Conservation (phyloP, 2,329 filamentous ascomycete species). For the Plenodomus tracheiphilus region DNA sequence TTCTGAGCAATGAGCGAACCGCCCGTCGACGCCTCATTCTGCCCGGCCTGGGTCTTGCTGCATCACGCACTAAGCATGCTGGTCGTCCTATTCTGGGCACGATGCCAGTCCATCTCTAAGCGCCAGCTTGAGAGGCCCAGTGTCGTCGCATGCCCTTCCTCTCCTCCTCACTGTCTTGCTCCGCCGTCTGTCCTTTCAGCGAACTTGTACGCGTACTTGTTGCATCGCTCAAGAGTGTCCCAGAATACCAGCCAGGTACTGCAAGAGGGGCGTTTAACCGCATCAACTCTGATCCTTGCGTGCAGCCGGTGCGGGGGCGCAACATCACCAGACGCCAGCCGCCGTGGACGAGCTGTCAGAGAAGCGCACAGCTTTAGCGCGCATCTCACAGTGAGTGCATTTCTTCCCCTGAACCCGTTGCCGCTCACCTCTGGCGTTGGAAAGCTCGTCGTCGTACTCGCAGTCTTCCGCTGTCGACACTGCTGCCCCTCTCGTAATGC, state of each 20-base stretch:
- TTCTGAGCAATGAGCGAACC: slow-evolving; percentile 2
- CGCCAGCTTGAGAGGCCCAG: slow-evolving; percentile 43
- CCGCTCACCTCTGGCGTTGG: slow-evolving; percentile 28
- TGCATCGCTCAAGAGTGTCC: slow-evolving; percentile 31
- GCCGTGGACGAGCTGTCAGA: slow-evolving; percentile 37
- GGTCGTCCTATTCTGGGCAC: slow-evolving; percentile 42
- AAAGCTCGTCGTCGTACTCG: slow-evolving; percentile 35
- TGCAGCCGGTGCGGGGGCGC: slow-evolving; percentile 42
- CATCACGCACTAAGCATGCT: slow-evolving; percentile 25
- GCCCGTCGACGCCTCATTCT: slow-evolving; percentile 41
- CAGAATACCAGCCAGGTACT: slow-evolving; percentile 34
- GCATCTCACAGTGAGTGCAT: slow-evolving; percentile 43
- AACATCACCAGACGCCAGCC: slow-evolving; percentile 40
- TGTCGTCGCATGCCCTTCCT: slow-evolving; percentile 37
- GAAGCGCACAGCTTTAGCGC: slow-evolving; percentile 42
- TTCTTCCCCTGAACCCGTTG: slow-evolving; percentile 28
- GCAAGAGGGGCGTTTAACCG: slow-evolving; percentile 24
- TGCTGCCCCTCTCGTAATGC: slow-evolving; percentile 30
- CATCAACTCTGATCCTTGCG: slow-evolving; percentile 37
- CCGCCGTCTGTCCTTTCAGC: slow-evolving; percentile 39
- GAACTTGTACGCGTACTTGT: slow-evolving; percentile 41
- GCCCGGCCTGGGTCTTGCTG: slow-evolving; percentile 29
- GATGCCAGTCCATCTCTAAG: slow-evolving; percentile 41
- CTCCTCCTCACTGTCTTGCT: slow-evolving; percentile 26
- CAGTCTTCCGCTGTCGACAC: slow-evolving; percentile 31